Evolutionary conservation across 23 red algal genomes (phyloP).

Genomic region (Gracilaria gracilis): DNA sequence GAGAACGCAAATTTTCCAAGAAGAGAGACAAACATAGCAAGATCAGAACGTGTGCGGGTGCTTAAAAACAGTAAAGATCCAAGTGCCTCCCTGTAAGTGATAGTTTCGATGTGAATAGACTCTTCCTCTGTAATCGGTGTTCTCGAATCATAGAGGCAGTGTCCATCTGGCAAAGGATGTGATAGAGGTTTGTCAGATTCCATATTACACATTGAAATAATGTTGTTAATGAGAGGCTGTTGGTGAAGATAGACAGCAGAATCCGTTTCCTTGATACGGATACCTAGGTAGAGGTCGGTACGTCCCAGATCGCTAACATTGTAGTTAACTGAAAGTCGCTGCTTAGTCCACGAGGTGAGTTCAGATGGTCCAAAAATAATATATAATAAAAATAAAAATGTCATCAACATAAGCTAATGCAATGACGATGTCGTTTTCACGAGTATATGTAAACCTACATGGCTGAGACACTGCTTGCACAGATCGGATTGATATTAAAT

Average conservation of each 20-base stretch:
- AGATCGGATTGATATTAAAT: background rate
- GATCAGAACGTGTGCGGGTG: background rate
- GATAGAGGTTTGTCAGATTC: background rate
- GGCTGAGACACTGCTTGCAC: background rate
- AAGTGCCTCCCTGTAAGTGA: background rate
- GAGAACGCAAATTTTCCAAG: slow-evolving; percentile 8
- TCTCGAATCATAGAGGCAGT: background rate
- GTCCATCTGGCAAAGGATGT: no score
- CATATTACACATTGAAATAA: no score
- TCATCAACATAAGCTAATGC: slow-evolving; percentile 19
- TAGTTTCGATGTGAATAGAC: background rate
- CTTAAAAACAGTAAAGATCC: slow-evolving; percentile 24
- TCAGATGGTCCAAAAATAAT: background rate
- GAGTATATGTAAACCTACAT: background rate
- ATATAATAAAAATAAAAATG: background rate
- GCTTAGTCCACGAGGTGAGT: background rate
- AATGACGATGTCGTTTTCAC: background rate
- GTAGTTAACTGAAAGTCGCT: background rate
- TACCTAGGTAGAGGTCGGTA: background rate
- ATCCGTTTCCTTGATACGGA: background rate
- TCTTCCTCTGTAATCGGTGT: no score
- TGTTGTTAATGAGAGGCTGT: background rate
- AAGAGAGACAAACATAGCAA: background rate
- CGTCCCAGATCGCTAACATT: background rate
- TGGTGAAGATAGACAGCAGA: background rate